Evolutionary conservation across 352 stramenopile species (phyloP), one percentile per base, ranked within the genome.

Genomic region (Globisporangium spiculum): DNA sequence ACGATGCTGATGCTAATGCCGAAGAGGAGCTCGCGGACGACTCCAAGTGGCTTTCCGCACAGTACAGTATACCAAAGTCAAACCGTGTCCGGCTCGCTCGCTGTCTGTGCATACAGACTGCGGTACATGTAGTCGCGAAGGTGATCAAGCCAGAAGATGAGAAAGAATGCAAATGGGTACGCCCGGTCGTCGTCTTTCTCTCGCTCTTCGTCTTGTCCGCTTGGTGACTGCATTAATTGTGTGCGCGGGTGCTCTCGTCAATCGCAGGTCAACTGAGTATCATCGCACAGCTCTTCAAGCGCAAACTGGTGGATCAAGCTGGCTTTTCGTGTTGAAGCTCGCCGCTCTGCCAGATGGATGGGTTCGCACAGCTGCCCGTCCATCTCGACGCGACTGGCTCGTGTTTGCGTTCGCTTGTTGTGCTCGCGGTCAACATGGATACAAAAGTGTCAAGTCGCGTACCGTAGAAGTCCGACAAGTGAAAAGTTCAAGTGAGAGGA

Each of bases 291-390:
- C 44, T 22, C 44, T 22, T 50, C 44, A 50, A 50, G 44, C 44
- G 18, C 18, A 46, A 50, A 20, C 9, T 2, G 36, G 18, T 46
- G 14, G 12, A 52, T 24, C 44, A 24, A 8, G 44, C 44, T 9
- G 18, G 44, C 44, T 52, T 24, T 52, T 18, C 16, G 18, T 52
- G 44, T 24, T 52, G 18, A 16, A 52, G 18, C 18, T 52, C 18
- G 44, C 44, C 7, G 44, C 36, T 60, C 18, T 22, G 18, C 55
- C 55, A 60, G 27, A 44, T 60, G 55, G 55, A 22, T 60, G 55
- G 55, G 55, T 60, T 60, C 26, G 1, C 30, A 7, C 26, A 36
- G 26, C 12, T 60, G 27, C 7, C 18, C 18, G 44, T 52, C 44
- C 44, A 24, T 22, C 44, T 22, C 18, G 18, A 52, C 16, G n/a